Evolutionary conservation across 495 filamentous ascomycete genomes (phyloP), one percentile per base, ranked within the genome.

Genomic region (Penicillium mononematosum): DNA sequence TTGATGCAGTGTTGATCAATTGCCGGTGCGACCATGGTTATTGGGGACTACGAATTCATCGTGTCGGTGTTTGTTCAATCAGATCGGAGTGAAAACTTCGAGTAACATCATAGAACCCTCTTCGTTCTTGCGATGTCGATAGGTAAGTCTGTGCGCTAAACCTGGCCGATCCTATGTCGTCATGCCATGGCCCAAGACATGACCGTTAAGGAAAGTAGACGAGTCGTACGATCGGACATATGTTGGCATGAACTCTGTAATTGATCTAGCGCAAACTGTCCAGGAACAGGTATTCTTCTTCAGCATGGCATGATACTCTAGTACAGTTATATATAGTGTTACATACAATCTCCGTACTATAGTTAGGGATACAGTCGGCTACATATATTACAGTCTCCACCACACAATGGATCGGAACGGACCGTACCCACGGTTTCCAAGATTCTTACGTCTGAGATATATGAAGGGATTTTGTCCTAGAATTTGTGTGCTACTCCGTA

Each of bases 381-480:
- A 8, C 1, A 39, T 38, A 27, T 27, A 39, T 38, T n/a, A 16
- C 36, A 4, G 36, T 20, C 45, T 6, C 49, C 49, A 51, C 49
- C 34, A 8, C 22, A 14, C 24, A 39, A 50, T 50, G 48, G 48
- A 53, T 43, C 50, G 50, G 50, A 53, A 29, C 50, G 50, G 50
- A 42, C 50, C 50, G 50, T 10, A 27, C 49, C 49, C 49, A 52
- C 36, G 49, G 49, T 41, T 38, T 39, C 14, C 34, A 46, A n/a
- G 5, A 2, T 39, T 39, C 16, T 9, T 8, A 32, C 29, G 45
- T 22, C 45, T 19, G 9, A 17, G 8, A 29, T 29, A n/a, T 42
- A 42, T n/a, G 4, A 29, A 46, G 44, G 25, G 44, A 27, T 46
- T 3, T 3, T 0, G 24, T 46, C 16, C 29, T 29, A 17, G 11